Evolutionary conservation across 768 basidiomycete genomes (phyloP), one percentile per base, ranked within the genome.

Genomic region (Phlegmacium glaucopus): DNA sequence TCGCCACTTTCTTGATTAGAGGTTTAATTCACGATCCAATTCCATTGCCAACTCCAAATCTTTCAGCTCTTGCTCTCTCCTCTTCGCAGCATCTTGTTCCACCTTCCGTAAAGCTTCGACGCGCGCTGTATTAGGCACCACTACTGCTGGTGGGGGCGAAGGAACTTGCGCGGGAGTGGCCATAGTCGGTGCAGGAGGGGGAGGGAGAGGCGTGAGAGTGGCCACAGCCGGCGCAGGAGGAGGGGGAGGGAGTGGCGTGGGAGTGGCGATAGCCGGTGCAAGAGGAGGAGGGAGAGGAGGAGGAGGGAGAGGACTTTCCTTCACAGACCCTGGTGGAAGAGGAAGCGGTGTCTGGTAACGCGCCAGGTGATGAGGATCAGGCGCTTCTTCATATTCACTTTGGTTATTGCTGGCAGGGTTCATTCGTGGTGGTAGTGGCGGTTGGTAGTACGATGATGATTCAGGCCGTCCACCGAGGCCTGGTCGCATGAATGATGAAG

Each of bases 341-440:
- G 80, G 80, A 12, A 83, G 63, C 12, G 82, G 79, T 0, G 74
- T 65, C 38, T 74, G 70, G 59, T 83, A 84, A 15, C 80, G 74
- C 16, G 61, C 62, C 30, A 66, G 59, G 8, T 74, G 63, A 53
- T 76, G 47, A 11, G 51, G 52, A 18, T 53, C 25, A 53, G 11
- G 26, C 35, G 9, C 26, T 30, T 27, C 10, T 16, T 29, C 17
- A 22, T n/a, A 12, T 38, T 34, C 39, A 18, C n/a, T n/a, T 39
- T 34, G 46, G 44, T 40, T 44, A 40, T 28, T 42, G 42, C 15
- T 44, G 38, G 39, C 4, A 11, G 11, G 6, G 32, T 6, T 10
- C 32, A 6, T 11, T n/a, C 4, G 11, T n/a, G n/a, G n/a, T 6
- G n/a, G 11, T n/a, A n/a, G 32, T 34, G 11, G 32, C 32, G 32